phyloP scores from a whole-genome alignment of 2,329 filamentous ascomycete species.

The Dactylonectria estremocensis region DNA sequence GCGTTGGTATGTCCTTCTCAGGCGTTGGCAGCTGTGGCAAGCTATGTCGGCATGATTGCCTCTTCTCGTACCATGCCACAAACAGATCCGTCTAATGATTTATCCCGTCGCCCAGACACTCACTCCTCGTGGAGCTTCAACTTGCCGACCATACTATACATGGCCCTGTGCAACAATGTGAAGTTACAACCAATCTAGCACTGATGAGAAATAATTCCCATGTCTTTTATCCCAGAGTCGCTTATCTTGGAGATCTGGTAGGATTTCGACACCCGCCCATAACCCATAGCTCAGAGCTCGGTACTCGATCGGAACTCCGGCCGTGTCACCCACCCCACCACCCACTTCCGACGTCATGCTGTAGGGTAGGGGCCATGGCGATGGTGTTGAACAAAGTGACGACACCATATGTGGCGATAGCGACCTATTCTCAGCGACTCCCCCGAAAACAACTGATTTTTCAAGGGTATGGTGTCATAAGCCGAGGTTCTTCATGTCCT shows the following conservation, averaged over 20 bases:
- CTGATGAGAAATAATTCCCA: neutral
- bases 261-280: conserved; percentile 10
- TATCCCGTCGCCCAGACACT: neutral
- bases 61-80: neutral
- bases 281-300: conserved; percentile 9
- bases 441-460: neutral
- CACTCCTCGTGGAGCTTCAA: neutral
- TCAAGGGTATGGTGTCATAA: neutral
- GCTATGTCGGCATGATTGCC: conserved; percentile 5
- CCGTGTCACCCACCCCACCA: conserved; percentile 12
- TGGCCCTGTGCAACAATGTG: neutral
- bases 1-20: too few relatives aligned
- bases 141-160: too few relatives aligned
- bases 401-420: conserved; percentile 22
- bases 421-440: neutral
- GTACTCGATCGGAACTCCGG: conserved; percentile 12
- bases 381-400: conserved; percentile 11
- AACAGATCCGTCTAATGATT: neutral
- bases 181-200: neutral
- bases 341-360: conserved; percentile 23
- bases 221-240: neutral
- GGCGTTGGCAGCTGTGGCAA: neutral
- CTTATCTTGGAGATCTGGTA: conserved; percentile 20
- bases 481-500: neutral
- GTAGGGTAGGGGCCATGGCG: conserved; percentile 9